Base-by-base conservation (phyloP, 2,329 filamentous ascomycete species). In the Fusarium chaquense region DNA sequence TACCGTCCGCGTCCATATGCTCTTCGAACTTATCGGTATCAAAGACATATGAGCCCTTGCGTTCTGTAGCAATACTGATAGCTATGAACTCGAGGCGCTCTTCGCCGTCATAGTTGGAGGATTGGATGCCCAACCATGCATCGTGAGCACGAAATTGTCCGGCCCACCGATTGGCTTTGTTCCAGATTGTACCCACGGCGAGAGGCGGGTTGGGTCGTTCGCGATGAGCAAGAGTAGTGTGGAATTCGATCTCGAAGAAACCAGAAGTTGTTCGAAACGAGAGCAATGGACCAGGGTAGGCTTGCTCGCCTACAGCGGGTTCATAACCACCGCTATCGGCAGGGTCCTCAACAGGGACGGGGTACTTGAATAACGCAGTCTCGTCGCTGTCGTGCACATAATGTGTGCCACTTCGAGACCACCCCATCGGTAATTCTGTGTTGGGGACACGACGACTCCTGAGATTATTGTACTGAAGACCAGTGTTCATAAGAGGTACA, bases 51-150 rank as follows among this genome's bases (percentile, higher is more conserved):
- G 81, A 81, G 5, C 79, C 80, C n/a, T 77, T 72, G n/a, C 81
- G 77, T 76, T 83, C 82, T 65, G 77, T 79, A 4, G 78, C 80
- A 12, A 75, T 77, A 35, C 80, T 82, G 10, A 83, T 77, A 57
- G 82, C 81, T 16, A 83, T 76, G 52, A 83, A 82, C 70, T 83
- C 82, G 28, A 83, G 77, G 50, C 76, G 77, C 75, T 83, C 82
- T 46, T 81, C 80, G 43, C 81, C 81, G 9, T 81, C 81, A 57
- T 83, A 81, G 71, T 83, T 84, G 62, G 81, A 82, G n/a, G 80
- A 79, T 69, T 83, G 81, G 7, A 83, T 71, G 11, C 82, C 82
- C 38, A 84, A 70, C 82, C 82, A 84, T 35, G 77, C 78, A 53
- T 83, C 82, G 66, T 84, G 82, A n/a, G 81, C 78, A 40, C 81